These are phyloP conservation scores for Microthlaspi erraticum DNA, from an alignment of 345 rosid genomes.

Conservation along the genomic window DNA sequence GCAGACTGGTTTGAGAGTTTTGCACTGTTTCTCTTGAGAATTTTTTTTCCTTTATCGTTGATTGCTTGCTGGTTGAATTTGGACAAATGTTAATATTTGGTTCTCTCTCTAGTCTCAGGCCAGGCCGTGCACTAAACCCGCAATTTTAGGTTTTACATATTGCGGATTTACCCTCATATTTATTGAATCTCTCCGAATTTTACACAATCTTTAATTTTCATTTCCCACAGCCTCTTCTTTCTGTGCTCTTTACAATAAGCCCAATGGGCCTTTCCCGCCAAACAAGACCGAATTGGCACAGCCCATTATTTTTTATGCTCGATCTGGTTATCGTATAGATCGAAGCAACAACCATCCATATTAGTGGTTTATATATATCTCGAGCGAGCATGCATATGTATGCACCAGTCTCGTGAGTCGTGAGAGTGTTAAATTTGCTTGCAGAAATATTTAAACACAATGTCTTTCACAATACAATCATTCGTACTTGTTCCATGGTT, in stretches of 20 bases:
- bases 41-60: background rate
- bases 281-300: background rate
- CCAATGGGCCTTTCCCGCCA: background rate
- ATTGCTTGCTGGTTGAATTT: background rate
- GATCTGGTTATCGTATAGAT: background rate
- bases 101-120: slow-evolving; percentile 12
- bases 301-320: no score
- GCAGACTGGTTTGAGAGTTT: slow-evolving; percentile 10
- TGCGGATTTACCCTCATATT: slow-evolving; percentile 25
- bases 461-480: slow-evolving; percentile 1
- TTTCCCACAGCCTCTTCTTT: no score
- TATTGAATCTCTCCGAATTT: background rate
- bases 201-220: background rate
- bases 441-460: slow-evolving; percentile 7
- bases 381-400: slow-evolving; percentile 20
- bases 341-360: background rate
- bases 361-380: background rate
- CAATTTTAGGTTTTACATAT: slow-evolving; percentile 30
- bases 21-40: slow-evolving; percentile 7
- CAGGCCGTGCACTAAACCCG: slow-evolving; percentile 7
- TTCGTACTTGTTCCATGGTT: slow-evolving; percentile 5
- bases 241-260: no score
- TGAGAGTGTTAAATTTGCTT: slow-evolving; percentile 5
- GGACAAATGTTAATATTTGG: slow-evolving; percentile 16
- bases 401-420: background rate